phyloP scores from a whole-genome alignment of 257 asterid species.

The Solanum sitiens region DNA sequence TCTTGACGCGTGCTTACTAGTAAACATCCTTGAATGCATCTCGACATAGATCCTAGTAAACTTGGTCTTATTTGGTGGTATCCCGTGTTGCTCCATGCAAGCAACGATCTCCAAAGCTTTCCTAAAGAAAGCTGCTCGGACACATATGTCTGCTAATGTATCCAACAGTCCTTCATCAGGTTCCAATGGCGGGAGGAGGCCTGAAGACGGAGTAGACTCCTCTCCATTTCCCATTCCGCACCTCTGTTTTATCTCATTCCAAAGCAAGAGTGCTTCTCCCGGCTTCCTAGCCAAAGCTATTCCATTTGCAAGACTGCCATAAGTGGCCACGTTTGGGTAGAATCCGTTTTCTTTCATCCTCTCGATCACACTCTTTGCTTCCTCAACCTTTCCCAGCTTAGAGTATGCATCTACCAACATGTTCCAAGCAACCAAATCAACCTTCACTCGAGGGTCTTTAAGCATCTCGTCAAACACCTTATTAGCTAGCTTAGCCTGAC shows the following conservation, averaged over 20 bases:
- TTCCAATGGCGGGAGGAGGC: conserved; percentile 32
- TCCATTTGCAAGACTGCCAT: conserved; percentile 87
- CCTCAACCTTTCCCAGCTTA: conserved; percentile 61
- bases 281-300: conserved; percentile 85
- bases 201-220: conserved; percentile 14
- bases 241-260: conserved; percentile 88
- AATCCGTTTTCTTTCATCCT: conserved; percentile 66
- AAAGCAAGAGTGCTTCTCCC: conserved; percentile 86
- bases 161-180: conserved; percentile 90
- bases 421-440: conserved; percentile 91
- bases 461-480: conserved; percentile 90
- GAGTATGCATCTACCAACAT: conserved; percentile 87
- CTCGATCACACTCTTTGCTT: conserved; percentile 53
- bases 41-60: conserved; percentile 84
- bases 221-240: conserved; percentile 32
- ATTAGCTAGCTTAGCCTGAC: conserved; percentile 72
- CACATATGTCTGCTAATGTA: conserved; percentile 87
- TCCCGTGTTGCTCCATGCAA: conserved; percentile 86
- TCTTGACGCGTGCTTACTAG: conserved; percentile 96
- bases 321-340: conserved; percentile 68
- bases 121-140: conserved; percentile 85
- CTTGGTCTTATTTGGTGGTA: conserved; percentile 81
- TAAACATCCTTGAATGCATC: conserved; percentile 98
- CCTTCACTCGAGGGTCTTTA: conserved; percentile 78
- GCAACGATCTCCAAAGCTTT: conserved; percentile 90